Conservation (phyloP, 495 filamentous ascomycete species). For the Elasticomyces elasticus region DNA sequence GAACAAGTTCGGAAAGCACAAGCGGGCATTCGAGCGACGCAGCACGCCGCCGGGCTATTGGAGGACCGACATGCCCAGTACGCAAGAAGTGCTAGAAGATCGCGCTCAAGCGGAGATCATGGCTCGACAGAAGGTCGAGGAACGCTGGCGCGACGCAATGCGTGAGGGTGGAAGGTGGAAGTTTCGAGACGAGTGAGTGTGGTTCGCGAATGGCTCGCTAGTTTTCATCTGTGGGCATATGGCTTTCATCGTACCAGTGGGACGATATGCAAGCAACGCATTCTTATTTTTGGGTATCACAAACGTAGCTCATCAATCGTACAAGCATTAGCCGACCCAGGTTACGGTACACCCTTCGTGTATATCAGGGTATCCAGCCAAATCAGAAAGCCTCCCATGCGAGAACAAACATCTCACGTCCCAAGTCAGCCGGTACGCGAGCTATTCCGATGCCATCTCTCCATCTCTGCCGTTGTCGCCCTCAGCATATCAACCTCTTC, state of each 20-base stretch:
- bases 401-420: background rate
- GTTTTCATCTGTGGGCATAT: no score
- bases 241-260: no score
- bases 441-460: background rate
- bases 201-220: background rate
- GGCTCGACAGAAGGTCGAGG: slow-evolving; percentile 54
- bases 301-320: background rate
- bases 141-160: slow-evolving; percentile 74
- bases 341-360: no score
- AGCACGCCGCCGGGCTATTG: slow-evolving; percentile 78
- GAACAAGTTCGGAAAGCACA: slow-evolving; percentile 63
- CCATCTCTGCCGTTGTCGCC: slow-evolving; percentile 9
- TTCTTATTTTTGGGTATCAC: slow-evolving; percentile 11
- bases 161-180: slow-evolving; percentile 61
- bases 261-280: no score
- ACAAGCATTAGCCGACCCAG: no score
- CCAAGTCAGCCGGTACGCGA: background rate
- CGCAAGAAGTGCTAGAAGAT: slow-evolving; percentile 61
- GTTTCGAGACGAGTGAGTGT: slow-evolving; percentile 61
- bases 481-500: background rate
- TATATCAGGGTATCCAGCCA: no score
- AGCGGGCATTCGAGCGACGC: slow-evolving; percentile 58
- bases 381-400: background rate
- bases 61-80: slow-evolving; percentile 76
- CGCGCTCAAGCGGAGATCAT: slow-evolving; percentile 48